A percentile compares a stretch with the other conserved stretches of the same genome.
Conservation (phyloP, 257 asterid species). For the Solanum sejunctum region DNA sequence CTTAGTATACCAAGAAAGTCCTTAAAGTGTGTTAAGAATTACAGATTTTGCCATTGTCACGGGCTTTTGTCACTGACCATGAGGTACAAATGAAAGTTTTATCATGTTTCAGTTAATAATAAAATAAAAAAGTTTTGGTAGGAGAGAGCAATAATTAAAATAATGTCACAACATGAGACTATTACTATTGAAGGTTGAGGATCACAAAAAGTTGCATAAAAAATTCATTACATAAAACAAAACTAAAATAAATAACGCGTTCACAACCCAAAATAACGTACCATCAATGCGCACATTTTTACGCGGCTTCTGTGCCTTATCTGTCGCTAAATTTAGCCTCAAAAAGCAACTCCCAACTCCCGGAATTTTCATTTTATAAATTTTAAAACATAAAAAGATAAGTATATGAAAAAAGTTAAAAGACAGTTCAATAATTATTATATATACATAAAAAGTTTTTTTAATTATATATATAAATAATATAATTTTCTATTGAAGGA, state of each 20-base stretch:
- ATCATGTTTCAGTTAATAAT: not conserved
- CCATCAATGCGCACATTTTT: not conserved
- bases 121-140: not conserved
- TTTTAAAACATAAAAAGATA: too few species aligned
- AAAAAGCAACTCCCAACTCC: not conserved
- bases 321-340: not conserved
- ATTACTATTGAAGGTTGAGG: not conserved
- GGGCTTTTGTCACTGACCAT: slow-evolving; percentile 40
- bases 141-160: not conserved
- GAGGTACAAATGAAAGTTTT: slow-evolving; percentile 20
- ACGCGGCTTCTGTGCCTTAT: slow-evolving; percentile 20
- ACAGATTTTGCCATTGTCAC: slow-evolving; percentile 37
- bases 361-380: too few species aligned
- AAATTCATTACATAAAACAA: slow-evolving; percentile 21
- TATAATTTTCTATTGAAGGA: too few species aligned
- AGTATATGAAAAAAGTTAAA: too few species aligned
- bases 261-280: not conserved
- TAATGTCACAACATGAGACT: not conserved
- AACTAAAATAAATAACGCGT: slow-evolving; percentile 15
- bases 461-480: too few species aligned
- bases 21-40: not conserved
- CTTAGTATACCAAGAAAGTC: not conserved
- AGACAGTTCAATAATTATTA: too few species aligned
- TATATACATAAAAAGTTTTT: too few species aligned
- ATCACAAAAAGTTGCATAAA: slow-evolving; percentile 11